Base-by-base conservation (phyloP, 345 rosid species). In the Turnera subulata region DNA sequence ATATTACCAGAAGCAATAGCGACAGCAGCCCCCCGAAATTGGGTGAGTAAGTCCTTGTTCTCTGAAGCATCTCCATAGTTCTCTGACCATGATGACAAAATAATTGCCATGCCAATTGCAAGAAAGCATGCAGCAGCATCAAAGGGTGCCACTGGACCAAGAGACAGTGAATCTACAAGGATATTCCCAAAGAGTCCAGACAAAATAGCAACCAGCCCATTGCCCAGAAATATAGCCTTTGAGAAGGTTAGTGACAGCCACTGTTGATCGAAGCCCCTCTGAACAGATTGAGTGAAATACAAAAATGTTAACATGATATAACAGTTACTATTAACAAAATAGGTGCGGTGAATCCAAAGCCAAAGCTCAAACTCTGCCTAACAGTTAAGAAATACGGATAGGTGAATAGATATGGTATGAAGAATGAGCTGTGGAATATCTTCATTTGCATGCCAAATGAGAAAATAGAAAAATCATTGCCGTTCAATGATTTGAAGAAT, bases 81-180 rank as follows among this genome's bases (percentile, higher is more conserved):
- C 61, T 91, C 98, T 47, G 83, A 61, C 96, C 96, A 91, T 12
- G 95, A 78, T 24, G 95, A 77, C 63, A 88, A 26, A 49, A 88
- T 91, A 68, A 91, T 50, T 26, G 88, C 88, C 98, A 86, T 81
- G 21, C 98, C 98, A 62, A 91, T 86, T 2, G 93, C 90, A 51
- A 91, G 91, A 79, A 91, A 84, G 75, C 95, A 82, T 16, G 95
- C 83, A 46, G 96, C 98, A 10, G 96, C 98, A 66, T 91, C 98
- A 72, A 88, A 91, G 55, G 98, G 98, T 60, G 96, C 88, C 55
- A 91, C 98, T 49, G 95, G 98, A n/a, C 98, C 98, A 48, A 91
- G 83, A n/a, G 88, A 60, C 61, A 91, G 63, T 7, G 89, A 56
- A 64, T 81, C 95, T 13, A 91, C 96, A 7, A 91, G 87, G 38